Evolutionary conservation across 176 grass and related monocot genomes (phyloP), one percentile per base, ranked within the genome.

Genomic region (Eremochloa ophiuroides): DNA sequence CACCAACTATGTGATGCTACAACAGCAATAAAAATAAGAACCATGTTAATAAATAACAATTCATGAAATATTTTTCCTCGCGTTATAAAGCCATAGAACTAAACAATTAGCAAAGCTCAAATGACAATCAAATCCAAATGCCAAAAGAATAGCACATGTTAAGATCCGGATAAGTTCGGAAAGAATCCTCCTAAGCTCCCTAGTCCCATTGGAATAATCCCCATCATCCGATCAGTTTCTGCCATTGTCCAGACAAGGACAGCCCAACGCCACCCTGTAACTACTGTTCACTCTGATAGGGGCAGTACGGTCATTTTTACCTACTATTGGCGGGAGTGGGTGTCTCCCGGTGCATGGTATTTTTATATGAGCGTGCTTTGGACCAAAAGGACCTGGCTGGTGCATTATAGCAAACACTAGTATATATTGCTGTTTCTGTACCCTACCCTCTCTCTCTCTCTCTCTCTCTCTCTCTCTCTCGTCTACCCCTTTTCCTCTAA

Each of bases 171-270:
- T 94, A 89, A 76, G 77, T 61, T 78, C 8, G 6, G 38, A 55
- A 69, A 47, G 66, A 64, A 53, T 82, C 55, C 41, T 11, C 63
- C 30, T 38, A 33, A 70, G 53, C 50, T 83, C 82, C 66, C 50
- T 58, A 76, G 88, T 55, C 80, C 93, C 80, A 73, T 85, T 64
- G 73, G 56, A 55, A 85, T 87, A 78, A 37, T 31, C 78, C 61
- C 62, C 74, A 25, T 71, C 20, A 70, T 29, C 91, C 88, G 88
- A 93, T 89, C 91, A 86, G 86, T 93, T 93, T 91, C 82, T 89
- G 88, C 91, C 91, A 97, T 88, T 89, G 33, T 42, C 50, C 34
- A 35, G 87, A 89, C 83, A 89, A 82, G 72, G 83, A 96, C 77
- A 76, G 71, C 77, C 63, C 77, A 89, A 89, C 86, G 76, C 85